Conservation (phyloP, 345 rosid genomes). For the Moricandia moricandioides region DNA sequence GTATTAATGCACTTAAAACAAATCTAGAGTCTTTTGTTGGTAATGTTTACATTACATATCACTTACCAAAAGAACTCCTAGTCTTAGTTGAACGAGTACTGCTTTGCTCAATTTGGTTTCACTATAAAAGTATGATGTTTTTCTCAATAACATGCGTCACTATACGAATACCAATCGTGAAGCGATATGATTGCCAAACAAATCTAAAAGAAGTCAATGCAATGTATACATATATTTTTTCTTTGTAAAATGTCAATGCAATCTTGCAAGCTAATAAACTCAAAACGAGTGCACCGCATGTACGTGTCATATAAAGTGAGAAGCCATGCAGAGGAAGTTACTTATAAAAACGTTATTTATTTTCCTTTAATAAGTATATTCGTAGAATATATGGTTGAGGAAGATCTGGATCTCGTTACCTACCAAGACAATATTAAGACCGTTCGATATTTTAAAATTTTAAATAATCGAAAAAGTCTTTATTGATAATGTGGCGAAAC, state of each 20-base stretch:
- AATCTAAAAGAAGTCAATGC: neutral
- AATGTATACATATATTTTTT: neutral
- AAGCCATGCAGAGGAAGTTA: neutral
- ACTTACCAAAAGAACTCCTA: neutral
- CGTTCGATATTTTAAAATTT: neutral
- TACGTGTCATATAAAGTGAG: neutral
- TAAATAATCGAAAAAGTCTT: neutral
- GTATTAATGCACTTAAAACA: neutral
- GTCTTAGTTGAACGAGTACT: neutral
- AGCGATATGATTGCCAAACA: neutral
- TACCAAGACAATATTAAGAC: neutral
- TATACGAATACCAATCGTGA: neutral
- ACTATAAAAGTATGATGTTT: neutral
- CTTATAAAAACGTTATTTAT: neutral
- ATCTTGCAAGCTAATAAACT: neutral
- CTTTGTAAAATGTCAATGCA: neutral
- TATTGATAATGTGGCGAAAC: slow-evolving; percentile 36
- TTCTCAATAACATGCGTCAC: neutral
- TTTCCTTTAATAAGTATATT: neutral
- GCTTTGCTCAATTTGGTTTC: neutral
- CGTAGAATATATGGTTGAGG: neutral
- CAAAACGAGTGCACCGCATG: neutral
- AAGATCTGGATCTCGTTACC: neutral
- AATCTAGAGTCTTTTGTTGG: neutral
- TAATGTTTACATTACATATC: neutral